phyloP scores from a whole-genome alignment of 371 early-diverging fungal species.

The Umbelopsis sp. region DNA sequence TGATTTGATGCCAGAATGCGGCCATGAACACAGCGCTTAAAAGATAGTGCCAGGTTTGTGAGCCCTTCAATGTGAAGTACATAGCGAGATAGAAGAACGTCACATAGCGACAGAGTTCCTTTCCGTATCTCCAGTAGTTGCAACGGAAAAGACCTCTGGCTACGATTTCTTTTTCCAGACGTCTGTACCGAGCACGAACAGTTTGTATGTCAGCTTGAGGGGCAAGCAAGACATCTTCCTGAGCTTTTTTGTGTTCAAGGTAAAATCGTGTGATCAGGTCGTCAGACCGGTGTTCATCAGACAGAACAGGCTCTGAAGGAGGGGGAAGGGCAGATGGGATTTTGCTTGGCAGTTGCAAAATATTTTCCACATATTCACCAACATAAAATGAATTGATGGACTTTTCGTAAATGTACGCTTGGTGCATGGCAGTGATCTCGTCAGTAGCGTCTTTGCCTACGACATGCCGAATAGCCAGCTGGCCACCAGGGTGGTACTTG shows the following conservation, averaged over 20 bases:
- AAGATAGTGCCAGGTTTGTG: slow-evolving; percentile 62
- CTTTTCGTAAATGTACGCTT: slow-evolving; percentile 74
- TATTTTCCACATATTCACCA: slow-evolving; percentile 60
- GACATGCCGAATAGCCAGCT: slow-evolving; percentile 80
- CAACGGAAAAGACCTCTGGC: slow-evolving; percentile 72
- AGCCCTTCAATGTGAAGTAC: slow-evolving; percentile 69
- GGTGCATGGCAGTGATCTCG: slow-evolving; percentile 88
- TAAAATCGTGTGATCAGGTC: background rate
- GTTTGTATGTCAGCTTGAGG: slow-evolving; percentile 44
- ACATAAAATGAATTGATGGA: slow-evolving; percentile 77
- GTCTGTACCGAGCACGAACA: slow-evolving; percentile 61
- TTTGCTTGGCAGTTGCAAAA: background rate
- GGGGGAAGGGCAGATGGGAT: background rate
- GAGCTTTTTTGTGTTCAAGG: background rate
- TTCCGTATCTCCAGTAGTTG: slow-evolving; percentile 76
- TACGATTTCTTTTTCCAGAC: slow-evolving; percentile 66
- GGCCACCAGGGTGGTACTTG: slow-evolving; percentile 91
- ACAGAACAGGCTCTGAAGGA: background rate
- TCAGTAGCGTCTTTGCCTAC: slow-evolving; percentile 93
- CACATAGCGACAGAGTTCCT: slow-evolving; percentile 73
- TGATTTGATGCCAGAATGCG: slow-evolving; percentile 90
- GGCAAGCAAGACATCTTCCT: slow-evolving; percentile 17
- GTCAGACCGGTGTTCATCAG: background rate
- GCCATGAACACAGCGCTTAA: slow-evolving; percentile 66
- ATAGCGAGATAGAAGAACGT: slow-evolving; percentile 61